phyloP scores from a whole-genome alignment of 305 asterid species.

The Andrographis paniculata region DNA sequence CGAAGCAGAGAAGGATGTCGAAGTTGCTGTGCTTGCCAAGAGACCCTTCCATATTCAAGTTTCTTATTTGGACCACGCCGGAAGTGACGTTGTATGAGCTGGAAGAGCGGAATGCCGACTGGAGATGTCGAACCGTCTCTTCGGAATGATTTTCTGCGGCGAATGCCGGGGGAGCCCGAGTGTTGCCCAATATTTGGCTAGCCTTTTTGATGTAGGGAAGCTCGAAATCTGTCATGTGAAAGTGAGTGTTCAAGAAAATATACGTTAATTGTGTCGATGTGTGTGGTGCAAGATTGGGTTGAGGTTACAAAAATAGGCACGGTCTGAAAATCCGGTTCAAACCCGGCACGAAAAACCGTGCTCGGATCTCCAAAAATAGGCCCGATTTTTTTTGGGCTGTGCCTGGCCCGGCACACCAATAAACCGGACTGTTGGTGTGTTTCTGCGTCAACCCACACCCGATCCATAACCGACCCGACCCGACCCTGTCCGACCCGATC shows the following conservation, averaged over 20 bases:
- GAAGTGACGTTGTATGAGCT: slow-evolving; percentile 56
- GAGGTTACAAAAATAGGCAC: neutral
- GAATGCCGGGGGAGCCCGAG: slow-evolving; percentile 78
- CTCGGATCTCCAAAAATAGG: no score
- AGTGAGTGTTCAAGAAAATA: neutral
- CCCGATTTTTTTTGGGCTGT: no score
- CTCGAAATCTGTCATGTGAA: slow-evolving; percentile 37
- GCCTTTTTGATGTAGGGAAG: slow-evolving; percentile 61
- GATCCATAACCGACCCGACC: no score
- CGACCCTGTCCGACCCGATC: no score
- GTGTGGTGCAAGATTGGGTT: neutral
- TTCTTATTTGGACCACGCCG: slow-evolving; percentile 67
- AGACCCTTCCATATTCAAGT: slow-evolving; percentile 25
- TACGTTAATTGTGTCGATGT: no score
- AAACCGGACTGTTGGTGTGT: no score
- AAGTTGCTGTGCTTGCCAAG: slow-evolving; percentile 34
- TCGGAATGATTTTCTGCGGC: slow-evolving; percentile 77
- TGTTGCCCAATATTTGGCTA: slow-evolving; percentile 62
- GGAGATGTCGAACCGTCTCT: slow-evolving; percentile 32
- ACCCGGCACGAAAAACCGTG: no score
- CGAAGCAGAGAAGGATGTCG: slow-evolving; percentile 63
- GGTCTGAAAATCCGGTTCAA: no score
- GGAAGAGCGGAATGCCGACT: slow-evolving; percentile 42
- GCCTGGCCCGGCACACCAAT: no score
- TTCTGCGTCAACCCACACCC: no score